phyloP scores from a whole-genome alignment of 192 early-diverging fungal species.

The Entomortierella chlamydospora region DNA sequence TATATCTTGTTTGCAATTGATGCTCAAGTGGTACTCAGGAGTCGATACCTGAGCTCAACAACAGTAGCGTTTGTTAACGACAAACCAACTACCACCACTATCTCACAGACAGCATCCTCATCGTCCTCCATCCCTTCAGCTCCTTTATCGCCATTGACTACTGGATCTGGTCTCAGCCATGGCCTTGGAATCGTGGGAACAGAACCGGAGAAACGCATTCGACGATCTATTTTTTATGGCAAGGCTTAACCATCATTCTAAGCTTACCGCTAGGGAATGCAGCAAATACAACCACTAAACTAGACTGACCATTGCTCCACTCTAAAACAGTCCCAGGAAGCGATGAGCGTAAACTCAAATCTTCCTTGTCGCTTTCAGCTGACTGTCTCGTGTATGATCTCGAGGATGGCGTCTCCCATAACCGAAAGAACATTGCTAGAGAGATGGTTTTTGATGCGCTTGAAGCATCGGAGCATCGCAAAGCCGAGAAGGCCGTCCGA shows the following conservation, averaged over 20 bases:
- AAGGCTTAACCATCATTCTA: neutral
- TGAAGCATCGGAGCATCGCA: slow-evolving; percentile 73
- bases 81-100: neutral
- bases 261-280: no score
- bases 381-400: slow-evolving; percentile 94
- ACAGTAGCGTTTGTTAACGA: slow-evolving; percentile 4
- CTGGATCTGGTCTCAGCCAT: neutral
- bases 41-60: slow-evolving; percentile 20
- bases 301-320: slow-evolving; percentile 1
- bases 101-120: slow-evolving; percentile 2
- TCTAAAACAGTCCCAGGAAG: slow-evolving; percentile 76
- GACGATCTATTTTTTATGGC: slow-evolving; percentile 54
- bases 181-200: neutral
- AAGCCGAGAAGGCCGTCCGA: slow-evolving; percentile 86
- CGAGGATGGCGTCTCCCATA: slow-evolving; percentile 89
- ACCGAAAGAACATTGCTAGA: slow-evolving; percentile 85
- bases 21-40: neutral
- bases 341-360: slow-evolving; percentile 89
- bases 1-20: neutral
- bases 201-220: slow-evolving; percentile 47
- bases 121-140: neutral
- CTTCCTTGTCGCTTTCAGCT: slow-evolving; percentile 72
- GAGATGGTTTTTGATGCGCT: slow-evolving; percentile 77
- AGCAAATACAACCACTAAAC: no score
- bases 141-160: neutral